A percentile compares a stretch with the other conserved stretches of the same genome.
Conservation (phyloP, 1,284 basidiomycete genomes). For the Tilletia setariae region DNA sequence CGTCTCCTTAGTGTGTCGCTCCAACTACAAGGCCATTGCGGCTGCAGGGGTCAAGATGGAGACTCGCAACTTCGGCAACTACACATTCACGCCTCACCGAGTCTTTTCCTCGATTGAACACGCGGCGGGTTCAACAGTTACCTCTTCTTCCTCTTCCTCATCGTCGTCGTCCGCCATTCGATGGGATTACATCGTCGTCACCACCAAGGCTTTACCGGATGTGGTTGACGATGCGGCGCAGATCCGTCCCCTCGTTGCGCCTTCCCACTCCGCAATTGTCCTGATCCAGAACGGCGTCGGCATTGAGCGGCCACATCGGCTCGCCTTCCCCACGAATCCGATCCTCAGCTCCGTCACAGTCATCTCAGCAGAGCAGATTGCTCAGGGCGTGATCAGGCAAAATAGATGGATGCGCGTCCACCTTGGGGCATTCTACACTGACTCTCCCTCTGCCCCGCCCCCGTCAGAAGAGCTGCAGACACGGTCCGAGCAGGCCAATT, state of each 20-base stretch:
- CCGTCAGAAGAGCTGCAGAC: background rate
- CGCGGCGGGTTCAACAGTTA: constrained; percentile 15
- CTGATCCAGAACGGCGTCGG: constrained; percentile 59
- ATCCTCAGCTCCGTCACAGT: constrained; percentile 57
- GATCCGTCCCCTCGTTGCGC: constrained; percentile 48
- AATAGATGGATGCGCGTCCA: constrained; percentile 58
- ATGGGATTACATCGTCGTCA: constrained; percentile 57
- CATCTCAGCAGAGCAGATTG: constrained; percentile 55
- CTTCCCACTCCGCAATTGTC: constrained; percentile 46
- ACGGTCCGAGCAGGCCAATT: constrained; percentile 21
- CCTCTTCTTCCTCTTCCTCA: background rate
- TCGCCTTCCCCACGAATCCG: constrained; percentile 49
- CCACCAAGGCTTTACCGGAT: constrained; percentile 57
- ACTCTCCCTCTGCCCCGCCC: constrained; percentile 2
- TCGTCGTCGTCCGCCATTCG: background rate
- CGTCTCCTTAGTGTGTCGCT: constrained; percentile 57
- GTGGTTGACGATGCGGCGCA: constrained; percentile 54
- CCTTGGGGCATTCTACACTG: constrained; percentile 55
- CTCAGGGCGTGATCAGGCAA: constrained; percentile 54
- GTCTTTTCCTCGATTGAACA: constrained; percentile 52
- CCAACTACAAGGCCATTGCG: constrained; percentile 56
- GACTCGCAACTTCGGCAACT: constrained; percentile 56
- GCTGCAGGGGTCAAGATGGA: constrained; percentile 51
- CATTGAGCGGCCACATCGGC: constrained; percentile 56
- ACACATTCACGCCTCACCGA: constrained; percentile 53